Conservation (phyloP, 306 rosid genomes). For the Vigna hirtella region DNA sequence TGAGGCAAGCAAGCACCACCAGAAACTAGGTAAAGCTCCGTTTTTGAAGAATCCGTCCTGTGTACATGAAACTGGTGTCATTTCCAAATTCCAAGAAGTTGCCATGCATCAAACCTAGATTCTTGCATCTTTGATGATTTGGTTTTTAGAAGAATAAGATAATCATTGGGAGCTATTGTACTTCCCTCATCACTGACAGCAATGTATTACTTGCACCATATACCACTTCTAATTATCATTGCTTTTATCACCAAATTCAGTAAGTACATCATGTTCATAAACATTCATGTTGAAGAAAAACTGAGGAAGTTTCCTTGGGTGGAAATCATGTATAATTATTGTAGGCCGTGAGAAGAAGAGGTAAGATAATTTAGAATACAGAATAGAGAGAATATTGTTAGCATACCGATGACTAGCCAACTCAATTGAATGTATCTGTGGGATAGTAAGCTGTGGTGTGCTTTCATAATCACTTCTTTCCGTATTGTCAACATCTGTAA, state of each 20-base stretch:
- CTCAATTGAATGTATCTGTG: conserved; percentile 48
- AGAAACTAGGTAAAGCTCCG: conserved; percentile 48
- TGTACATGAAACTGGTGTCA: conserved; percentile 2
- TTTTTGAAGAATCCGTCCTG: conserved; percentile 54
- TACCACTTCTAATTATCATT: conserved; percentile 25
- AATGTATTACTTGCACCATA: background rate
- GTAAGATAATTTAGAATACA: conserved; percentile 24
- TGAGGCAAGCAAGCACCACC: conserved; percentile 71
- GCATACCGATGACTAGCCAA: conserved; percentile 52
- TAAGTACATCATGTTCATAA: conserved; percentile 23
- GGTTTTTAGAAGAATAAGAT: conserved; percentile 28
- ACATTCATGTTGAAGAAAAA: conserved; percentile 4
- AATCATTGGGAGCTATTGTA: background rate
- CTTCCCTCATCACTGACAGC: conserved; percentile 28
- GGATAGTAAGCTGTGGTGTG: conserved; percentile 33
- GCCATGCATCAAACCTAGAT: conserved; percentile 27
- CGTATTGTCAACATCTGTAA: background rate
- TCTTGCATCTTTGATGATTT: conserved; percentile 28
- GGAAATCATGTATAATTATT: conserved; percentile 4
- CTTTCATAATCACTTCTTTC: conserved; percentile 45
- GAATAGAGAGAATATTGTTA: conserved; percentile 32
- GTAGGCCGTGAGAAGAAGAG: conserved; percentile 24
- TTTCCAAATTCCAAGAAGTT: conserved; percentile 32
- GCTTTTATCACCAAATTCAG: conserved; percentile 36
- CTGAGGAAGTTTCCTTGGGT: background rate